Conservation (phyloP, 1,284 basidiomycete species). For the Sporisorium exsertum region DNA sequence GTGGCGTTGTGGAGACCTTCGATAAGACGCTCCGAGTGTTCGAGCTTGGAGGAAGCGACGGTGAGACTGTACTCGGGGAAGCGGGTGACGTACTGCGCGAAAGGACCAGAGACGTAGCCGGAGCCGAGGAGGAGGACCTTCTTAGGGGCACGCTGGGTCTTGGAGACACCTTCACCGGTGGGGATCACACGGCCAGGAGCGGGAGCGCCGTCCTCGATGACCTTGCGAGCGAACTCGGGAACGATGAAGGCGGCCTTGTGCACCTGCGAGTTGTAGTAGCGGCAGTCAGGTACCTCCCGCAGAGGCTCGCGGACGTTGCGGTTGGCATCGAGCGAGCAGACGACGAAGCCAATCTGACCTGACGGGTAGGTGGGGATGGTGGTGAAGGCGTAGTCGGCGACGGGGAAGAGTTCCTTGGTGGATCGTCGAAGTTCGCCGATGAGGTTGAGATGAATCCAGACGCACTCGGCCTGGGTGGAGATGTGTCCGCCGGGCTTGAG, state of each 20-base stretch:
- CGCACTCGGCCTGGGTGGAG: slow-evolving; percentile 94
- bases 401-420: slow-evolving; percentile 83
- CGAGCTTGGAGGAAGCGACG: slow-evolving; percentile 71
- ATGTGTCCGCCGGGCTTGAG: slow-evolving; percentile 91
- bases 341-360: slow-evolving; percentile 95
- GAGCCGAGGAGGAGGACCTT: slow-evolving; percentile 93
- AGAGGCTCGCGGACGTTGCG: slow-evolving; percentile 71
- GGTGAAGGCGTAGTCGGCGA: slow-evolving; percentile 91
- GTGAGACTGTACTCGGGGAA: slow-evolving; percentile 86
- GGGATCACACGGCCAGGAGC: slow-evolving; percentile 65
- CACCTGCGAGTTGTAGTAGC: slow-evolving; percentile 87
- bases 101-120: slow-evolving; percentile 93
- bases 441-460: slow-evolving; percentile 93
- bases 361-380: slow-evolving; percentile 98
- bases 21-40: slow-evolving; percentile 77
- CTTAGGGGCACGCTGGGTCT: slow-evolving; percentile 70
- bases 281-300: slow-evolving; percentile 74
- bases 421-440: slow-evolving; percentile 83
- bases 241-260: slow-evolving; percentile 88
- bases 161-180: slow-evolving; percentile 72
- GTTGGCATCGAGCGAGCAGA: slow-evolving; percentile 80
- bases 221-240: slow-evolving; percentile 85
- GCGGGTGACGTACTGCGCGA: slow-evolving; percentile 90
- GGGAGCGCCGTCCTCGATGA: slow-evolving; percentile 68
- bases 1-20: slow-evolving; percentile 77